A percentile compares a stretch with the other conserved stretches of the same genome.
Evolutionary conservation across 805 yeast genomes (phyloP).

Genomic region (Candida namnaoensis): DNA sequence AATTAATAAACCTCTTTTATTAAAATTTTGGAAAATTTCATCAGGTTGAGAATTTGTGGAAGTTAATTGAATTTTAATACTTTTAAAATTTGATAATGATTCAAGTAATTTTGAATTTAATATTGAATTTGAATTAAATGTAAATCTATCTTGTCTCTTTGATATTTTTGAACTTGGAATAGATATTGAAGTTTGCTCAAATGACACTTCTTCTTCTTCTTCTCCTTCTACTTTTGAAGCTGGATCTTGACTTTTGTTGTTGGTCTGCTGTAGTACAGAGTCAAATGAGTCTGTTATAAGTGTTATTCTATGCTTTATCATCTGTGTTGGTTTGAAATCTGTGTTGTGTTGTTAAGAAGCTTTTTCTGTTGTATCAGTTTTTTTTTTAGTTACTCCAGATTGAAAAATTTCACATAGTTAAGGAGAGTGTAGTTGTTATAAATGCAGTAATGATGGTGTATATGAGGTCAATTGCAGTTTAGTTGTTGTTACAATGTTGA

Average conservation of each 20-base stretch:
- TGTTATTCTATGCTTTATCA: not conserved
- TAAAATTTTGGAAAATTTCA: constrained; percentile 12
- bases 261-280: not conserved
- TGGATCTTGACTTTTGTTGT: too few species aligned
- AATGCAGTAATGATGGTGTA: too few species aligned
- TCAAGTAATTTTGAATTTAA: not conserved
- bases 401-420: too few species aligned
- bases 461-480: too few species aligned
- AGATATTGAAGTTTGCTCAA: not conserved
- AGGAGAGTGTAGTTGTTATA: too few species aligned
- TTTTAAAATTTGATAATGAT: constrained; percentile 6
- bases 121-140: not conserved
- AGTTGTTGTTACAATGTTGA: too few species aligned
- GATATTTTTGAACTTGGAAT: not conserved
- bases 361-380: too few species aligned
- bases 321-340: too few species aligned
- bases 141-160: not conserved
- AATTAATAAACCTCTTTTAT: constrained; percentile 8
- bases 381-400: too few species aligned
- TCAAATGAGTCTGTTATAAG: not conserved
- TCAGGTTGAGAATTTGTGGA: constrained; percentile 1
- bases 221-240: too few species aligned
- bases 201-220: too few species aligned
- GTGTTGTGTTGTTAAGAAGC: too few species aligned
- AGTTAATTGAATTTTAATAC: constrained; percentile 13